These are phyloP conservation scores for Pseudocercospora cruenta DNA, from an alignment of 2,329 filamentous ascomycete species.

Conservation along the genomic window DNA sequence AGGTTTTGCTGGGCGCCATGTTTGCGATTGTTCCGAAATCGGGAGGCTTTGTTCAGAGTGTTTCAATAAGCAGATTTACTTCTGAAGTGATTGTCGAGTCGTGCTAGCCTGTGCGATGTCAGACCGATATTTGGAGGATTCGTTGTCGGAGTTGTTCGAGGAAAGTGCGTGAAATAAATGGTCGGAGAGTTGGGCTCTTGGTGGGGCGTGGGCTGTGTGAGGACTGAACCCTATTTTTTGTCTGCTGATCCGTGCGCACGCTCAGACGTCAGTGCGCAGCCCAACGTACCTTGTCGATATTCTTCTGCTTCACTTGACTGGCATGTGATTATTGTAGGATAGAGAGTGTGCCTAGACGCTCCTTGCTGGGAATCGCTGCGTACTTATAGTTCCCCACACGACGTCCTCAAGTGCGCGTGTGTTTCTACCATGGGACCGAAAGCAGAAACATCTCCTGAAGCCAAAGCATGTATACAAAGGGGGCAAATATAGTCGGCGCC, in stretches of 20 bases:
- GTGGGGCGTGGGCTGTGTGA: not conserved
- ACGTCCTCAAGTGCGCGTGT: too few species aligned
- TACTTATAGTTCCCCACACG: not conserved
- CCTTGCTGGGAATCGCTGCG: too few species aligned
- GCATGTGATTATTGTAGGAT: not conserved
- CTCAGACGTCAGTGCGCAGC: not conserved
- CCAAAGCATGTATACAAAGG: not conserved
- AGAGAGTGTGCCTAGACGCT: too few species aligned
- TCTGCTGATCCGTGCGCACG: too few species aligned
- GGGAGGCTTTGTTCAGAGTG: constrained; percentile 8
- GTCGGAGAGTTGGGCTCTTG: not conserved
- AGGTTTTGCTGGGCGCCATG: constrained; percentile 40
- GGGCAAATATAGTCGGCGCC: not conserved
- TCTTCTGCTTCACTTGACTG: not conserved
- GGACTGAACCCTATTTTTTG: too few species aligned
- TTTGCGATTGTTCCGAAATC: constrained; percentile 33
- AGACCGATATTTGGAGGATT: not conserved
- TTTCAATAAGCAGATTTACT: not conserved
- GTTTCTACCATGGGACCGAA: not conserved
- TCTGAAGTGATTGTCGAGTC: not conserved
- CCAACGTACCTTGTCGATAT: not conserved
- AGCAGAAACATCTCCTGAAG: not conserved
- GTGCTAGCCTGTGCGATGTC: not conserved
- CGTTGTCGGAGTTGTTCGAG: not conserved
- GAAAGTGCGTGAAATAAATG: not conserved